Conservation (phyloP, 73 alveolate species). For the Loxodes magnus region DNA sequence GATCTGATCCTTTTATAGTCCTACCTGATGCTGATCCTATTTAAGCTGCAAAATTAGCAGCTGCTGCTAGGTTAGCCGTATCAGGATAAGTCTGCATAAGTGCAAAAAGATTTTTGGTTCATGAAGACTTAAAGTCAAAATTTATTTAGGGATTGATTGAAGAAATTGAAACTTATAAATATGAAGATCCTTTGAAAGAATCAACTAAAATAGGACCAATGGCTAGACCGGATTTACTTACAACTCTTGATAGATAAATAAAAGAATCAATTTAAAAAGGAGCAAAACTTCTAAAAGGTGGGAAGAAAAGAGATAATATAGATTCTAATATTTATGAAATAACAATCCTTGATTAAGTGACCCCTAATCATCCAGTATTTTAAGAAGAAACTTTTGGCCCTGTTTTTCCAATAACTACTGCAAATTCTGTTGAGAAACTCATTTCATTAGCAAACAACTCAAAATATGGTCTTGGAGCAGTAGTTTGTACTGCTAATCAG, state of each 20-base stretch:
- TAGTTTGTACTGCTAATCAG: slow-evolving; percentile 48
- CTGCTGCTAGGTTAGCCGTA: slow-evolving; percentile 38
- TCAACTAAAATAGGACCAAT: slow-evolving; percentile 61
- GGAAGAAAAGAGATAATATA: slow-evolving; percentile 4
- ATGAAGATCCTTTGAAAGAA: slow-evolving; percentile 56
- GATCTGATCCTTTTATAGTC: slow-evolving; percentile 74
- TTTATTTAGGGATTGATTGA: slow-evolving; percentile 29
- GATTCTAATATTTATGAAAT: slow-evolving; percentile 27
- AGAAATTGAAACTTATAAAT: slow-evolving; percentile 20
- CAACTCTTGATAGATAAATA: slow-evolving; percentile 25
- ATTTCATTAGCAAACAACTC: slow-evolving; percentile 71
- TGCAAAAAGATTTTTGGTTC: slow-evolving; percentile 66
- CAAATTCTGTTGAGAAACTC: slow-evolving; percentile 52
- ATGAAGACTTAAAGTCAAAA: slow-evolving; percentile 32
- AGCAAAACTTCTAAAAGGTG: slow-evolving; percentile 50
- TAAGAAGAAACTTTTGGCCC: slow-evolving; percentile 84
- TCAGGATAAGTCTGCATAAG: slow-evolving; percentile 71
- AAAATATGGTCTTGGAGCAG: slow-evolving; percentile 86
- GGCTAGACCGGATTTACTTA: slow-evolving; percentile 40
- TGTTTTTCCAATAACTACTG: slow-evolving; percentile 55
- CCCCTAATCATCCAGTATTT: slow-evolving; percentile 19
- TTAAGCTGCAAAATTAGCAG: slow-evolving; percentile 41
- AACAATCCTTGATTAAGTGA: slow-evolving; percentile 31
- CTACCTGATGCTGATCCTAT: slow-evolving; percentile 53
- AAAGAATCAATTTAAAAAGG: slow-evolving; percentile 33